Conservation (phyloP, 352 stramenopile genomes). For the Globisporangium heterothallicum region DNA sequence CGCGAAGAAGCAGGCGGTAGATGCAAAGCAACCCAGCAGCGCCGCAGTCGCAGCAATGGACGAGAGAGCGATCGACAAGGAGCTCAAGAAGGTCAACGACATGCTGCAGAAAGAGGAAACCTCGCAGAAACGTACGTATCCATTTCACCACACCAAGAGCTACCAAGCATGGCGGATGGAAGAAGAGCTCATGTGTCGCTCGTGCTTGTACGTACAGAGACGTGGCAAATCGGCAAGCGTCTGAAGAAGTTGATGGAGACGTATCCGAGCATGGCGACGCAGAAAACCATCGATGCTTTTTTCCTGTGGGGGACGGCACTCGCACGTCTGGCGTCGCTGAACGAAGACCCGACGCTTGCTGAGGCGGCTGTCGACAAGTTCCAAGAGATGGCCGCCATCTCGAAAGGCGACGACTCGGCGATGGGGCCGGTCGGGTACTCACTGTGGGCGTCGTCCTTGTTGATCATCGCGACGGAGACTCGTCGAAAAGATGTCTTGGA, state of each 20-base stretch:
- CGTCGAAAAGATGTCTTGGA: slow-evolving; percentile 49
- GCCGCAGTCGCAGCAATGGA: slow-evolving; percentile 1
- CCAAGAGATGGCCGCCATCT: slow-evolving; percentile 59
- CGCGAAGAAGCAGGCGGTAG: slow-evolving; percentile 12
- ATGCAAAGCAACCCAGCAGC: slow-evolving; percentile 2
- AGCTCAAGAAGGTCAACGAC: slow-evolving; percentile 47
- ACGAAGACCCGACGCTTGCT: slow-evolving; percentile 70
- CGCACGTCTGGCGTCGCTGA: slow-evolving; percentile 62
- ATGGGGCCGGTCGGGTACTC: slow-evolving; percentile 74
- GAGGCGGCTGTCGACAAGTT: slow-evolving; percentile 79
- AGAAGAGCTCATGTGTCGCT: too few relatives aligned
- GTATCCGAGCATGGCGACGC: slow-evolving; percentile 37
- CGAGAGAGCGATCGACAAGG: slow-evolving; percentile 17
- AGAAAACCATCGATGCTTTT: slow-evolving; percentile 65
- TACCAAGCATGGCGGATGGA: too few relatives aligned
- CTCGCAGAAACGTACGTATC: slow-evolving; percentile 43
- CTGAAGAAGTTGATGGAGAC: slow-evolving; percentile 74
- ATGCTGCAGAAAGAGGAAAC: slow-evolving; percentile 61
- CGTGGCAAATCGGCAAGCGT: slow-evolving; percentile 82
- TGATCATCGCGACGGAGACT: slow-evolving; percentile 74
- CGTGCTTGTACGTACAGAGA: slow-evolving; percentile 36
- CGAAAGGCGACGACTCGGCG: slow-evolving; percentile 41
- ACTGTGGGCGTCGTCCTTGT: slow-evolving; percentile 68
- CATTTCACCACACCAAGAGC: neutral
- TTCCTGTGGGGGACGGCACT: slow-evolving; percentile 81